Base-by-base conservation (phyloP, 1,284 basidiomycete species). In the Bondarzewia mesenterica region DNA sequence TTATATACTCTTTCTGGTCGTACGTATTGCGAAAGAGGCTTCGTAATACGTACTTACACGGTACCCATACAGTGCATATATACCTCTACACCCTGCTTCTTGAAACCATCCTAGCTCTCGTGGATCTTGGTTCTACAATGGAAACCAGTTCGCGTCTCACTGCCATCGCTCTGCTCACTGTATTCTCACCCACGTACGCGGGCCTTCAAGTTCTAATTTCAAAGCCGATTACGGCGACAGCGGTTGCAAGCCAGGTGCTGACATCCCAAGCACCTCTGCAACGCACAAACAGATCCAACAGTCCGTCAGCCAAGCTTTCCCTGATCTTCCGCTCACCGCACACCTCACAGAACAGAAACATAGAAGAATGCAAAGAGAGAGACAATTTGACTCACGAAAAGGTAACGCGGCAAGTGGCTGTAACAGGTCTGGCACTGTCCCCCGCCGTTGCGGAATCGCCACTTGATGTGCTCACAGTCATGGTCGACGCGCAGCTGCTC, bases 401-500 rank as follows among this genome's bases (percentile, higher is more conserved):
- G 62, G 54, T 64, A 71, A 4, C 50, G 2, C 1, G 56, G 60
- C 6, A 68, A 44, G 32, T 53, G 16, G 16, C 58, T 44, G 12
- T 55, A 53, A 48, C 71, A 72, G n/a, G 32, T 57, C 43, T 70
- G 60, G 50, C 71, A 72, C 8, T 32, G 35, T 0, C 63, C 66
- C 0, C 56, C 55, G 5, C 68, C 66, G 0, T 8, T 2, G 1
- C 60, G 61, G 42, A 61, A 63, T 1, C 23, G 44, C 65, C 66
- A 70, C 1, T 7, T 22, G 4, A 4, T 18, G 25, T 70, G 66
- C 4, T 51, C 16, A 38, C 70, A 73, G 1, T 68, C 68, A 42
- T 71, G 70, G 49, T 70, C 62, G 4, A 55, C 53, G 15, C 67
- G 54, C n/a, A 70, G 56, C 14, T 56, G 49, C 1, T 70, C 68